phyloP scores from a whole-genome alignment of 2,329 filamentous ascomycete genomes.

The Tolypocladium cylindrosporum region DNA sequence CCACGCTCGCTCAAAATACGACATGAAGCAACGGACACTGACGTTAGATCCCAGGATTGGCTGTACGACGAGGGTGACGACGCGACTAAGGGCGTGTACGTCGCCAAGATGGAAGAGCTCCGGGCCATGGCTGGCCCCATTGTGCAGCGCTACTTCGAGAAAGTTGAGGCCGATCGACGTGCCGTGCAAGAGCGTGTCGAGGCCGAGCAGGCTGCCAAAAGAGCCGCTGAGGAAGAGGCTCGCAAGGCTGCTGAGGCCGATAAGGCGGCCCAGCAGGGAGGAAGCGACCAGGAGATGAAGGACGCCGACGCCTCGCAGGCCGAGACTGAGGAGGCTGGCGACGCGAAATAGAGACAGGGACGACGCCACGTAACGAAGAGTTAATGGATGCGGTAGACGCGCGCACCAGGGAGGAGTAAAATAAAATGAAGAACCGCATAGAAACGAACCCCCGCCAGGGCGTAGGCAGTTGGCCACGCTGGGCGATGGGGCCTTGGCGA shows the following conservation, averaged over 20 bases:
- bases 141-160: slow-evolving; percentile 90
- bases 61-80: slow-evolving; percentile 96
- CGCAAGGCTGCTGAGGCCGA: slow-evolving; percentile 43
- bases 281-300: slow-evolving; percentile 53
- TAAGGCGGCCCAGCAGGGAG: slow-evolving; percentile 35
- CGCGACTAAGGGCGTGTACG: slow-evolving; percentile 83
- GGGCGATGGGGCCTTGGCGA: not conserved
- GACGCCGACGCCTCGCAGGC: slow-evolving; percentile 46
- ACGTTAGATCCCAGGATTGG: slow-evolving; percentile 66
- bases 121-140: slow-evolving; percentile 83
- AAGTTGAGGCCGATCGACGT: slow-evolving; percentile 77
- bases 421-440: slow-evolving; percentile 6
- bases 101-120: slow-evolving; percentile 94
- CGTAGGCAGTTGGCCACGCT: not conserved
- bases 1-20: too few relatives aligned
- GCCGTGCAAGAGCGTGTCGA: slow-evolving; percentile 68
- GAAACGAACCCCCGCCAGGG: not conserved
- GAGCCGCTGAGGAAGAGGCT: slow-evolving; percentile 47
- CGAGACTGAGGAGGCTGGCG: slow-evolving; percentile 36
- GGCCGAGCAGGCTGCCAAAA: slow-evolving; percentile 68
- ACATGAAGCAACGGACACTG: slow-evolving; percentile 1
- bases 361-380: not conserved
- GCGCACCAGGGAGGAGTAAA: slow-evolving; percentile 6
- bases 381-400: slow-evolving; percentile 1
- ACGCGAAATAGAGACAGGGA: slow-evolving; percentile 20